Evolutionary conservation across 2,329 filamentous ascomycete genomes (phyloP).

Genomic region (Paracoccidioides lutzii): DNA sequence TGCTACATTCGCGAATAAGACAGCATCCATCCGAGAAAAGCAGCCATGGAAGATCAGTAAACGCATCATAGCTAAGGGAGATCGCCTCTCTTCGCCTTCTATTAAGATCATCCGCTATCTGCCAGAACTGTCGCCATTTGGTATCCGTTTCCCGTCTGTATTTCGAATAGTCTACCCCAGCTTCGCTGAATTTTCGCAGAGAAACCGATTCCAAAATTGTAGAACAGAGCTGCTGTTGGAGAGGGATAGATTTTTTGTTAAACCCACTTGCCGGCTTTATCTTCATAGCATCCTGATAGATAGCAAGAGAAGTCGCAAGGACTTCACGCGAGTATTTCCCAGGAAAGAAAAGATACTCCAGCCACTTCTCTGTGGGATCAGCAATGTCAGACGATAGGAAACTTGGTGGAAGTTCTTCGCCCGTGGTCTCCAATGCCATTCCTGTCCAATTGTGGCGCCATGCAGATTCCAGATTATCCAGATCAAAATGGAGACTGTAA

Average conservation of each 20-base stretch:
- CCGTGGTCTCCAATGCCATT: slow-evolving; percentile 48
- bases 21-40: slow-evolving; percentile 71
- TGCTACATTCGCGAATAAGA: slow-evolving; percentile 65
- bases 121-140: slow-evolving; percentile 85
- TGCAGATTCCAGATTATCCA: slow-evolving; percentile 47
- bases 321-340: slow-evolving; percentile 68
- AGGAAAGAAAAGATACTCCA: slow-evolving; percentile 69
- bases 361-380: slow-evolving; percentile 72
- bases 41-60: slow-evolving; percentile 65
- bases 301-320: slow-evolving; percentile 67
- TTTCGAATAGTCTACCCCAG: slow-evolving; percentile 59
- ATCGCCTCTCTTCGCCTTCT: slow-evolving; percentile 73
- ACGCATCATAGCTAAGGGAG: slow-evolving; percentile 59
- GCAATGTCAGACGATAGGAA: slow-evolving; percentile 52
- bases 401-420: slow-evolving; percentile 41
- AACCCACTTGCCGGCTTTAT: slow-evolving; percentile 28
- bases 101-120: slow-evolving; percentile 73
- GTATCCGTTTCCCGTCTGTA: slow-evolving; percentile 62
- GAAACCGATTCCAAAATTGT: slow-evolving; percentile 58
- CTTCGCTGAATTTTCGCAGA: slow-evolving; percentile 46
- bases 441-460: slow-evolving; percentile 61
- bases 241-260: slow-evolving; percentile 38
- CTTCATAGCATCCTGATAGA: slow-evolving; percentile 58
- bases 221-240: slow-evolving; percentile 65
- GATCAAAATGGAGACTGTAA: slow-evolving; percentile 58